These are phyloP conservation scores for Clavaria fumosa DNA, from an alignment of 768 basidiomycete species.

Conservation along the genomic window DNA sequence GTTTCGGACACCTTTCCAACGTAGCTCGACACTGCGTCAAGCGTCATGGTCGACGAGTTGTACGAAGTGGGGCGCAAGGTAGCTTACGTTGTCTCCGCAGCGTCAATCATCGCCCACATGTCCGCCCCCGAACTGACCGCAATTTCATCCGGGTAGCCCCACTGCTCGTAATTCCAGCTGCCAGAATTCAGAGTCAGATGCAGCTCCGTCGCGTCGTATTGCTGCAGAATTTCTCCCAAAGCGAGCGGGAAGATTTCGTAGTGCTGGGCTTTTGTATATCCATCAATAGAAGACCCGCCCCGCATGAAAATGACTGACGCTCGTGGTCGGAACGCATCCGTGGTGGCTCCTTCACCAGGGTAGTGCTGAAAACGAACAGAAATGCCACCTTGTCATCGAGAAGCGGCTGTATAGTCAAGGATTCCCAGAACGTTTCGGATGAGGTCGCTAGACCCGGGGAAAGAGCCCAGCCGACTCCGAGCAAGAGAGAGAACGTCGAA, in stretches of 20 bases:
- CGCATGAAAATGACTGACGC: no score
- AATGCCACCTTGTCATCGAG: conserved; percentile 72
- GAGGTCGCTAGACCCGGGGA: conserved; percentile 10
- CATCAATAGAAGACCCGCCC: no score
- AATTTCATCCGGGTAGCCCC: conserved; percentile 67
- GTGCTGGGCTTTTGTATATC: conserved; percentile 47
- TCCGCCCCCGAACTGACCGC: conserved; percentile 79
- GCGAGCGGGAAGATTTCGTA: conserved; percentile 78
- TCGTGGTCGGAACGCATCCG: no score
- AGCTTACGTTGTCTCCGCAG: no score
- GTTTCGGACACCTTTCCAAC: conserved; percentile 79
- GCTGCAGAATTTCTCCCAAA: conserved; percentile 73
- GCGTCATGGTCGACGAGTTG: no score
- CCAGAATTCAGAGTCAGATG: conserved; percentile 86
- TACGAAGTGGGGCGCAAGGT: no score
- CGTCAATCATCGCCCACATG: conserved; percentile 76
- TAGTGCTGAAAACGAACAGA: conserved; percentile 65
- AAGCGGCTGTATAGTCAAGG: conserved; percentile 34
- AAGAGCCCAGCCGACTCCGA: conserved; percentile 7
- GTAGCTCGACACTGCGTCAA: conserved; percentile 41
- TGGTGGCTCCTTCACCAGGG: no score
- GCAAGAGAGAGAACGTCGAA: conserved; percentile 4
- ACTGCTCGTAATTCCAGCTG: conserved; percentile 75
- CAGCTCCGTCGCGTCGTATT: conserved; percentile 76
- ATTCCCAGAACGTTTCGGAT: conserved; percentile 34